Base-by-base conservation (phyloP, 306 rosid genomes). In the Psophocarpus tetragonolobus region DNA sequence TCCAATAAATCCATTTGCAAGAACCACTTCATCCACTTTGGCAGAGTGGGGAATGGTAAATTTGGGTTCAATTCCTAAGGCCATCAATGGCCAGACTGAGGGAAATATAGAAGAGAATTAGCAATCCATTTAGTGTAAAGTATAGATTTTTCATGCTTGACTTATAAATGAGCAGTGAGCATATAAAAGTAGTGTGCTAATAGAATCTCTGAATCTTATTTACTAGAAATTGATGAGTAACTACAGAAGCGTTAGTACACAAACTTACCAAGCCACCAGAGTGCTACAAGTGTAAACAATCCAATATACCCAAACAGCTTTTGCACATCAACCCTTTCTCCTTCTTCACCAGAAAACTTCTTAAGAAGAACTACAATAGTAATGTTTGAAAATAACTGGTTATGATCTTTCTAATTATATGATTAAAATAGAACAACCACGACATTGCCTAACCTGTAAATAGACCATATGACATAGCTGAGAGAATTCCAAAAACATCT, bases 231-330 rank as follows among this genome's bases (percentile, higher is more conserved):
- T 17, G 20, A 41, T 20, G 71, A 50, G 47, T 71, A 67, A 26
- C 44, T 70, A 24, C 11, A 74, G 74, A 63, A 68, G 36, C 68
- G 26, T 70, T 7, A 68, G 13, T 15, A 44, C 17, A 33, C 70
- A 33, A 82, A 67, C 90, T 83, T 87, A 93, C 97, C 82, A 24
- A 91, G 87, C 98, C 98, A 93, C 98, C 98, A 93, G 30, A 93
- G 81, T 17, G 95, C 84, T 23, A 89, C 90, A 14, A 93, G 87
- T 3, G 98, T 88, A 80, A 93, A 93, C 80, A 93, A 82, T 73
- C 98, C 98, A 54, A 93, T 85, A 83, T 93, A 93, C 72, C 97
- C 98, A 77, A 93, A 93, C 84, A 93, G 82, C 87, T 93, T 93
- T 83, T 93, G 97, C 67, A 93, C 89, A 60, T 93, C 97, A 71